A percentile compares a stretch with the other conserved stretches of the same genome.
These are phyloP conservation scores for Saprolegnia diclina DNA, from an alignment of 352 stramenopile species.

Conservation along the genomic window DNA sequence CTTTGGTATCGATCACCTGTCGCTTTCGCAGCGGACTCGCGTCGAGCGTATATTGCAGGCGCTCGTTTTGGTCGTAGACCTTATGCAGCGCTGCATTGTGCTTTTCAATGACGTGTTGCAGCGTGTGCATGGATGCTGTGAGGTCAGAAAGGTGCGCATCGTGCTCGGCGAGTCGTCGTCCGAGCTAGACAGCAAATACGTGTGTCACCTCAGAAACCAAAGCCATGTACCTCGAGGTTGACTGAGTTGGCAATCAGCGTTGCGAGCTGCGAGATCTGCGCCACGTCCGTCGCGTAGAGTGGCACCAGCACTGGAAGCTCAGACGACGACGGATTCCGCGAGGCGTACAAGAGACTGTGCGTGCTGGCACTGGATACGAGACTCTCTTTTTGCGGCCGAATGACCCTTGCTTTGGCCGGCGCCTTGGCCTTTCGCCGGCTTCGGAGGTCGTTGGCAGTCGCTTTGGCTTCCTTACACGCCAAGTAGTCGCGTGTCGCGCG, in stretches of 20 bases:
- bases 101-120: constrained; percentile 21
- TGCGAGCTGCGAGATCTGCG: constrained; percentile 25
- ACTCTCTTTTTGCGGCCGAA: background rate
- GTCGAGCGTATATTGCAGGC: constrained; percentile 2
- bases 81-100: constrained; percentile 20
- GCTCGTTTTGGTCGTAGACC: constrained; percentile 10
- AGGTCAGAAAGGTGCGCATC: constrained; percentile 5
- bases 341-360: background rate
- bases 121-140: constrained; percentile 1
- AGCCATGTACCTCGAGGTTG: constrained; percentile 6
- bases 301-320: constrained; percentile 3
- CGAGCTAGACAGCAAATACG: background rate
- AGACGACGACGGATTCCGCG: constrained; percentile 1
- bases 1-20: background rate
- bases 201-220: too few relatives aligned
- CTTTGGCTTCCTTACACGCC: constrained; percentile 1
- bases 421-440: too few relatives aligned
- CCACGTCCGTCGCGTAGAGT: constrained; percentile 22
- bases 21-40: background rate
- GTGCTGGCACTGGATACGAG: background rate
- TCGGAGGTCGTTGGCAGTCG: background rate
- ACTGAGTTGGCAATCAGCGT: constrained; percentile 26
- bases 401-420: background rate
- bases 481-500: constrained; percentile 1
- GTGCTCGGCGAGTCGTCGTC: background rate